Base-by-base conservation (phyloP, 164 flowering plant species). In the Annona cherimola region DNA sequence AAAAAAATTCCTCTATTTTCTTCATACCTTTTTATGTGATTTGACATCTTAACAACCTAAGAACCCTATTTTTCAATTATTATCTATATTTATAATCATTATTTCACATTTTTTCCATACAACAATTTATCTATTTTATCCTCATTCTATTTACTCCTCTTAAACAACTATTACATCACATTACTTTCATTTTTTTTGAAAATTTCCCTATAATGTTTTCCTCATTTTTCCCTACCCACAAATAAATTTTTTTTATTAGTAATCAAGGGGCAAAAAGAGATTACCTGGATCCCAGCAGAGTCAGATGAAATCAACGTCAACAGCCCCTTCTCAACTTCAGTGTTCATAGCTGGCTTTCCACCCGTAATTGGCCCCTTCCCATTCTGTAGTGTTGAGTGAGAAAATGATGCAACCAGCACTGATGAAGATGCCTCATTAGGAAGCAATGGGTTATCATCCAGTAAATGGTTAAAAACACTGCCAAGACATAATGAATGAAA, bases 361-460 rank as follows among this genome's bases (percentile, higher is more conserved):
- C 87, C 96, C n/a, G 85, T 87, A 76, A 80, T 70, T 67, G 83
- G 77, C n/a, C 85, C 83, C 77, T 86, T 92, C 54, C 91, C 90
- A 83, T 83, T 88, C 79, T 84, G 92, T 65, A 78, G 71, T 20
- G 89, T 76, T 60, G 83, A 9, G 71, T 80, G 82, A 65, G 84
- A 80, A 81, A 81, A 88, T 71, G 88, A 79, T 14, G 96, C 96
- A 69, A 92, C 88, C 66, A 94, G 83, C 73, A 90, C 89, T 4
- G 98, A 92, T 50, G 98, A 94, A 69, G 98, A 94, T 62, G 79
- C 83, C 74, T 90, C 97, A 79, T 82, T 85, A 68, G 87, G 76
- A 78, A 92, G 88, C 83, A 94, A 81, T 8, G 98, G 98, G 42
- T 77, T 84, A 76, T 94, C 98, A 84, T 94, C 98, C 67, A 94